Base-by-base conservation (phyloP, 208 protist species). In the Willaertia magna region DNA sequence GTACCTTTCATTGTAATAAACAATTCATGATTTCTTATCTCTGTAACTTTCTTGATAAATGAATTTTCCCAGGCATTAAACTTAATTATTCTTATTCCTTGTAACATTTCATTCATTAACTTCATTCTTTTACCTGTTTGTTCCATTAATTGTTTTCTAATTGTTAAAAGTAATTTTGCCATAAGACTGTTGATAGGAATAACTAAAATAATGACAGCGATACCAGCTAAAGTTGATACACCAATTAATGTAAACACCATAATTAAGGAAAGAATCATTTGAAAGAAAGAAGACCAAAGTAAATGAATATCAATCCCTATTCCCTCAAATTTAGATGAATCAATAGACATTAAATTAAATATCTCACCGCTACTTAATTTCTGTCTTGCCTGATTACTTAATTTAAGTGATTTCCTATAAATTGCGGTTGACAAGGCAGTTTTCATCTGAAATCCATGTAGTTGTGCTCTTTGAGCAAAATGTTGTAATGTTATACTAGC, bases 21-120 rank as follows among this genome's bases (percentile, higher is more conserved):
- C 26, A 34, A 75, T 89, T 96, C 94, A 20, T 87, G 83, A 39
- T 42, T 49, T n/a, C 94, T 88, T 3, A 91, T 84, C 11, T 87
- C 85, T 47, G 92, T 78, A 49, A 97, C 90, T 4, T 49, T 30
- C 0, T 85, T 46, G 0, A 92, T 22, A 47, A 97, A 94, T 42
- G 47, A 42, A 20, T 89, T 86, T 86, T 96, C 94, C 94, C 94
- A 97, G 2, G 89, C 92, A 89, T 93, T 95, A 3, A 96, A 91
- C 87, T 97, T 97, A 59, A 96, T 91, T 18, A 97, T 91, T 76
- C 93, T 90, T n/a, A 97, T 96, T 18, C 93, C 93, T 16, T 91
- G 90, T 12, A 98, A 85, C 16, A 96, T 85, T 88, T 97, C 96
- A 85, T 93, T 96, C n/a, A 93, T 95, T 6, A 89, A 86, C 86